These are phyloP conservation scores for Camptophora hylomeconis DNA, from an alignment of 2,329 filamentous ascomycete genomes.

Conservation along the genomic window DNA sequence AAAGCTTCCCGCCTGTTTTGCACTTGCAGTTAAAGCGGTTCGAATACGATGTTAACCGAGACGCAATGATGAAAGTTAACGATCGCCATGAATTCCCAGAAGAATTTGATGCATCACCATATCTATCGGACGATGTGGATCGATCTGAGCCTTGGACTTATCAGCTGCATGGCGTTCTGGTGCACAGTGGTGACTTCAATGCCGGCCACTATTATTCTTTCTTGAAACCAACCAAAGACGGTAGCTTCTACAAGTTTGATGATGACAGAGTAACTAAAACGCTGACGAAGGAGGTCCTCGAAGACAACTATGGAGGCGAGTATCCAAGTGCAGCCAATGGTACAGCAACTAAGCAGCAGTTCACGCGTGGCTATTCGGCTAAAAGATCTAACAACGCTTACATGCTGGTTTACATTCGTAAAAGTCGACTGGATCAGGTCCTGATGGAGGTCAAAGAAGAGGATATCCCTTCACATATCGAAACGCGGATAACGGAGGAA, in stretches of 20 bases:
- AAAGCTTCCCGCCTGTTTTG: conserved; percentile 83
- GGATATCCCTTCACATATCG: conserved; percentile 71
- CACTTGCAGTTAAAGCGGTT: conserved; percentile 95
- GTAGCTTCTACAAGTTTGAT: conserved; percentile 93
- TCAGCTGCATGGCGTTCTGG: conserved; percentile 84
- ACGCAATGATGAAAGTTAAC: conserved; percentile 94
- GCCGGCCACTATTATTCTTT: conserved; percentile 98
- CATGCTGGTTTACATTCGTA: conserved; percentile 96
- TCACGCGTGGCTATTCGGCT: conserved; percentile 49
- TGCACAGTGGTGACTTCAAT: conserved; percentile 93
- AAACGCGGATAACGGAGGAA: conserved; percentile 69
- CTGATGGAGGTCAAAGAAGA: conserved; percentile 62
- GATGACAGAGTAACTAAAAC: conserved; percentile 95
- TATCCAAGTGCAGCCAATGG: conserved; percentile 49
- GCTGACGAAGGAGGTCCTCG: conserved; percentile 77
- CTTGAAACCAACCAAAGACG: conserved; percentile 82
- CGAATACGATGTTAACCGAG: conserved; percentile 90
- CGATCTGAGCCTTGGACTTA: conserved; percentile 82
- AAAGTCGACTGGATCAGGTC: conserved; percentile 71
- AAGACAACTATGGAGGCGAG: conserved; percentile 94
- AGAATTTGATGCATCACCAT: conserved; percentile 56
- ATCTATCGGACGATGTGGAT: conserved; percentile 61
- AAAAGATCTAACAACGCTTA: conserved; percentile 78
- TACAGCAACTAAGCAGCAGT: conserved; percentile 49
- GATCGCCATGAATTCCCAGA: conserved; percentile 36